Evolutionary conservation across 768 basidiomycete species (phyloP), one percentile per base, ranked within the genome.

Genomic region (Clitopilus hobsonii): DNA sequence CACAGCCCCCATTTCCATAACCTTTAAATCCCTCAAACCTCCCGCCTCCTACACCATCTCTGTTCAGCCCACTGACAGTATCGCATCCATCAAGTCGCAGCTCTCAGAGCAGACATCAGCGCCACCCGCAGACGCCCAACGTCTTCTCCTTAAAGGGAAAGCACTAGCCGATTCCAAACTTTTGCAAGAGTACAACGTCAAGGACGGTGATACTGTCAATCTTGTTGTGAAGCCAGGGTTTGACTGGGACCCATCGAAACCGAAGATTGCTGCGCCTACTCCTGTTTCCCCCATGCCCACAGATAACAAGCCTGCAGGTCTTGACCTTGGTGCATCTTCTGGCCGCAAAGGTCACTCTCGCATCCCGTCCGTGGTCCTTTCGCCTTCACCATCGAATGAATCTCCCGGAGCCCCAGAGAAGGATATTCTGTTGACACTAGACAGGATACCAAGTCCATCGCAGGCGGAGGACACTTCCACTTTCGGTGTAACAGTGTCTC

Each of bases 91-190:
- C 68, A 99, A 98, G 69, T 65, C 78, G 1, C 84, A 83, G 58
- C 84, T 98, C 55, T 81, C 87, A 13, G 65, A 82, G 1, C 75
- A 85, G 60, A 74, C 84, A 25, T 73, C 74, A 49, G 91, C 91
- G 0, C 94, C 94, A 0, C 82, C 88, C 7, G 81, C 85, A 45
- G 86, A 92, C 65, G 77, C 80, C 26, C 95, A 97, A 69, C 78
- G 97, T 2, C 81, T 98, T 14, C 76, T 99, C 10, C 77, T 97
- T 52, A 98, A 95, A 71, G 97, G 97, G 54, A 99, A 99, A 69
- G 94, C 89, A 0, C 81, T 98, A 59, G 85, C 84, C 14, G 96
- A 98, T 74, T 74, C 73, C 23, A 96, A 95, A 67, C 82, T 99
- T 8, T 73, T 98, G 36, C 88, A 89, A 65, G 97, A 98, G 68